Conservation (phyloP, 2,329 filamentous ascomycete genomes). For the Sordariomycetes sp. region DNA sequence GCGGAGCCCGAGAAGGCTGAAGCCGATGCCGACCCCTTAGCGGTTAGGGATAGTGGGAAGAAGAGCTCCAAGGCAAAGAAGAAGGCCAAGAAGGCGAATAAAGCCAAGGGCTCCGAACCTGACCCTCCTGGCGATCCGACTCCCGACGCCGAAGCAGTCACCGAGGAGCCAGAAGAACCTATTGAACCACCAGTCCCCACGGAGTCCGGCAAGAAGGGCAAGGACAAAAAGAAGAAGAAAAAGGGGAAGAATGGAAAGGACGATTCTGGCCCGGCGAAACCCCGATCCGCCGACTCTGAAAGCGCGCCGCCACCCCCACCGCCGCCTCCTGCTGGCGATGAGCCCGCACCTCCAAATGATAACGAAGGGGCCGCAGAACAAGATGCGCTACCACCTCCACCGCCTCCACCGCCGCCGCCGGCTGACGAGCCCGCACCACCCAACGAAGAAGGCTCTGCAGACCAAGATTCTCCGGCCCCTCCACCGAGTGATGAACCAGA, state of each 20-base stretch:
- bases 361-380: neutral
- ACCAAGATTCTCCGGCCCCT: neutral
- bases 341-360: neutral
- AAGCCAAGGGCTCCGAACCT: no score
- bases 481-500: neutral
- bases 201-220: constrained; percentile 2
- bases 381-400: neutral
- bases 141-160: no score
- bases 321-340: neutral
- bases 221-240: neutral
- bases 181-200: neutral
- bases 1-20: constrained; percentile 5
- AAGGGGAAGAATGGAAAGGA: constrained; percentile 1
- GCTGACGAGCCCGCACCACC: neutral
- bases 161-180: no score
- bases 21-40: constrained; percentile 3
- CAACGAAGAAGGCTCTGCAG: neutral
- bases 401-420: neutral
- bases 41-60: neutral
- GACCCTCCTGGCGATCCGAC: no score
- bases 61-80: neutral
- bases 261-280: neutral
- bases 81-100: neutral
- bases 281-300: neutral
- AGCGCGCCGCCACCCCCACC: constrained; percentile 1